Evolutionary conservation across 257 asterid genomes (phyloP).

Genomic region (Lycium barbarum): DNA sequence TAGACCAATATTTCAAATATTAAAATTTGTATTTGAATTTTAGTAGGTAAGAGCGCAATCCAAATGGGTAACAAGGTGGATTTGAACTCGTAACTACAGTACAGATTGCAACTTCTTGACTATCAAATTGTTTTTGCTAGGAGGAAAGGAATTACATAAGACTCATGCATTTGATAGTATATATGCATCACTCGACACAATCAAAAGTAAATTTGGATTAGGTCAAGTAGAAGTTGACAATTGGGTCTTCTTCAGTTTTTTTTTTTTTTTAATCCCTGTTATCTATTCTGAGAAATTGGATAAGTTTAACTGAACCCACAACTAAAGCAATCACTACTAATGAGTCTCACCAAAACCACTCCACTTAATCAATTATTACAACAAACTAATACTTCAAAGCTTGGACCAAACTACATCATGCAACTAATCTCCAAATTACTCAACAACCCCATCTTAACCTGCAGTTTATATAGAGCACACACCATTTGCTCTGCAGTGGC

Average conservation of each 20-base stretch:
- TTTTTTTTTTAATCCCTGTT: background rate
- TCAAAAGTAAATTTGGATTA: too few species aligned
- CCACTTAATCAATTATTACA: constrained; percentile 1
- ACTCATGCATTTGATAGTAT: too few species aligned
- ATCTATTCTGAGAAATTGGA: background rate
- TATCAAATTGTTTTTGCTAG: too few species aligned
- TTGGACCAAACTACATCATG: constrained; percentile 8
- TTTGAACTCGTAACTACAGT: too few species aligned
- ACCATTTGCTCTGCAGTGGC: constrained; percentile 10
- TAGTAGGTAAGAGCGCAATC: too few species aligned
- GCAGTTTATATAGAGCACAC: background rate
- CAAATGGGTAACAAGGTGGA: too few species aligned
- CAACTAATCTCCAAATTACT: constrained; percentile 44
- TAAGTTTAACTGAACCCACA: constrained; percentile 23
- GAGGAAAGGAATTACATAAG: too few species aligned
- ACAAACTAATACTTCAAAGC: background rate
- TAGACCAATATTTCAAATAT: too few species aligned
- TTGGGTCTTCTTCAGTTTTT: background rate
- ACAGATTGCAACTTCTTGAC: too few species aligned
- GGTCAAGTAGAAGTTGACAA: background rate
- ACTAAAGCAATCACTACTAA: background rate
- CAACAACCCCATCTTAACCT: constrained; percentile 37
- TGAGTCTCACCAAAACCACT: constrained; percentile 11
- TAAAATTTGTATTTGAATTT: too few species aligned
- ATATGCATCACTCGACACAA: too few species aligned